Evolutionary conservation across 352 stramenopile genomes (phyloP), one percentile per base, ranked within the genome.

Genomic region (Globisporangium radiosum): DNA sequence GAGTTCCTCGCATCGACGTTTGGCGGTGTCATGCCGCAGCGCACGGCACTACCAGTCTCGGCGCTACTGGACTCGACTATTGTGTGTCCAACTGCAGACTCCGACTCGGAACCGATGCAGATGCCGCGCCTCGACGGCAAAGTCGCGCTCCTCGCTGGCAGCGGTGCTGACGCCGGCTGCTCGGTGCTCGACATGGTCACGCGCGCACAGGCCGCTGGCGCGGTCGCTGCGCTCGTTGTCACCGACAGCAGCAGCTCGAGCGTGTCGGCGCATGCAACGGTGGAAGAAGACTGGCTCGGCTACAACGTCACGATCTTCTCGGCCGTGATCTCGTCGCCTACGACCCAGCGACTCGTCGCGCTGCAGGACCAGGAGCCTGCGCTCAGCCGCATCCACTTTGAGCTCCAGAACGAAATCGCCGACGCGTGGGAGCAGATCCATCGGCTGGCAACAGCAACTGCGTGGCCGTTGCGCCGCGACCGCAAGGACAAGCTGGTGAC

Each of bases 251-350:
- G 54, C n/a, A 73, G 70, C 39, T 47, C 42, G 9, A 66, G 62
- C 0, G 52, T 81, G 11, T 67, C 65, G 53, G 70, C 51, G 1
- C 72, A 71, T 17, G 70, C 81, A n/a, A 49, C 50, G 2, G 72
- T 85, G 0, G n/a, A 57, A n/a, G 64, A 81, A 19, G 65, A 47
- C 54, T 90, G 81, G 81, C 52, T 75, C 14, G 78, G 59, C 14
- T 90, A 90, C 76, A 88, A 90, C 59, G 78, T 88, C 56, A 86
- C 76, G 14, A 85, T 88, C 38, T 65, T 72, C 7, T 69, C 75
- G 5, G 65, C 68, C 7, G 62, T 64, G 13, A 65, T 90, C 17
- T 78, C 78, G 4, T 64, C 49, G 4, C 39, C 56, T 10, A 88
- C 75, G 6, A 59, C 62, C 5, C 36, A 45, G 11, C 70, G 56